phyloP scores from a whole-genome alignment of 805 yeast species.

The Yarrowia hollandica region DNA sequence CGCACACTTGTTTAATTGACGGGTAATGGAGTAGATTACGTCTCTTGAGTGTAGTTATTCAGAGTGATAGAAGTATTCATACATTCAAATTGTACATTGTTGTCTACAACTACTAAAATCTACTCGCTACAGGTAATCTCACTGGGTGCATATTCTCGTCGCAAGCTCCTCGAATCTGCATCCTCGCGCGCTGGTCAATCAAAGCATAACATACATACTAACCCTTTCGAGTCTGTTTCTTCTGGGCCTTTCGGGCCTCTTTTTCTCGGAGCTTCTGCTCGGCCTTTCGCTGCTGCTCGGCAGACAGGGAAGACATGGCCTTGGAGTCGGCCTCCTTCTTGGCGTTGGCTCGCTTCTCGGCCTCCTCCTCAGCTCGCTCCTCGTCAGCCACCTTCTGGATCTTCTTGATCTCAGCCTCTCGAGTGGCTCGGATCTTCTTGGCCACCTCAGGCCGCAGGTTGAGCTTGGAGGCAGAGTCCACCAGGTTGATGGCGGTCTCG shows the following conservation, averaged over 20 bases:
- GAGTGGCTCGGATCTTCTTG: constrained; percentile 72
- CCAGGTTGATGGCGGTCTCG: constrained; percentile 56
- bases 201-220: no score
- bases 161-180: no score
- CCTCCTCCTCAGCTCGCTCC: constrained; percentile 63
- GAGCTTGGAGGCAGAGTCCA: constrained; percentile 56
- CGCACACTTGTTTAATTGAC: no score
- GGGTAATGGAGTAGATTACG: no score
- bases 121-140: no score
- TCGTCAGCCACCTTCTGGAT: constrained; percentile 68
- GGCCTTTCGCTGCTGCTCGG: constrained; percentile 75
- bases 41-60: no score
- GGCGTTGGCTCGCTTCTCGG: constrained; percentile 59
- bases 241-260: constrained; percentile 65
- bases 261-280: constrained; percentile 79
- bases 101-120: no score
- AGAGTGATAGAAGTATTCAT: no score
- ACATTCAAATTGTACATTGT: no score
- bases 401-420: constrained; percentile 72
- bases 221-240: constrained; percentile 34
- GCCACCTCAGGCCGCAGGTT: constrained; percentile 69
- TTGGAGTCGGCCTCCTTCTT: constrained; percentile 59
- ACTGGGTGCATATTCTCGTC: no score
- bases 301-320: constrained; percentile 63
- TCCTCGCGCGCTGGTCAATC: no score